Conservation (phyloP, 2,329 filamentous ascomycete species). For the Geosmithia morbida region DNA sequence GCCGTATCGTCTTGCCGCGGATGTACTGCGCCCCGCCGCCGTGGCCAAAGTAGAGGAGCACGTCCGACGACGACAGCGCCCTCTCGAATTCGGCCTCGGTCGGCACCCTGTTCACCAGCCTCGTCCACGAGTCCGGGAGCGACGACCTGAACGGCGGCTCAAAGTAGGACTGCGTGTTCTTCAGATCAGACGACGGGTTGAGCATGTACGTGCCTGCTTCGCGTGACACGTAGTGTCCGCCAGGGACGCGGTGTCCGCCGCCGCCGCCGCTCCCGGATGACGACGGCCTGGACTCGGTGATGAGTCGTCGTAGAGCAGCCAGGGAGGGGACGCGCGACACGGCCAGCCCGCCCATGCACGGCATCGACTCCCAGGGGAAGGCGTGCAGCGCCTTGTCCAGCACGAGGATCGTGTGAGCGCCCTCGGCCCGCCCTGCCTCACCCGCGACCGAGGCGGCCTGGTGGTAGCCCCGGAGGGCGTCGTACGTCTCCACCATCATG, state of each 20-base stretch:
- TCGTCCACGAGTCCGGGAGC: constrained; percentile 46
- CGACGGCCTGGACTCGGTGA: constrained; percentile 34
- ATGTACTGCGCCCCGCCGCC: constrained; percentile 93
- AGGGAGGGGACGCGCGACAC: constrained; percentile 84
- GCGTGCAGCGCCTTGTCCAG: constrained; percentile 81
- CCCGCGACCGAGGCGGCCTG: constrained; percentile 22
- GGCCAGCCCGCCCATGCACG: constrained; percentile 64
- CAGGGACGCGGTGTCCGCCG: constrained; percentile 6
- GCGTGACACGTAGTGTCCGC: constrained; percentile 40
- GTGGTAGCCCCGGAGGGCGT: constrained; percentile 72
- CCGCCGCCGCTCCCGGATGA: too few relatives aligned
- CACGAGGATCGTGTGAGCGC: constrained; percentile 68
- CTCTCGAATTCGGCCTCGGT: constrained; percentile 63
- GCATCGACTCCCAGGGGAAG: constrained; percentile 93
- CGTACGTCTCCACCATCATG: constrained; percentile 78
- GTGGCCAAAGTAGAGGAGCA: constrained; percentile 91
- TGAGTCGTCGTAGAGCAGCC: constrained; percentile 62
- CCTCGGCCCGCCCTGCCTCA: constrained; percentile 24
- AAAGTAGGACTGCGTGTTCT: constrained; percentile 65
- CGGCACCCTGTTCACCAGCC: constrained; percentile 54
- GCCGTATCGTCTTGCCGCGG: constrained; percentile 66
- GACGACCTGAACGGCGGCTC: constrained; percentile 47
- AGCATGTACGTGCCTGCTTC: constrained; percentile 62
- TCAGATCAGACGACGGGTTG: constrained; percentile 77
- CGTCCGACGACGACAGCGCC: constrained; percentile 48